Conservation (phyloP, 345 rosid species). For the Clarkia xantiana region DNA sequence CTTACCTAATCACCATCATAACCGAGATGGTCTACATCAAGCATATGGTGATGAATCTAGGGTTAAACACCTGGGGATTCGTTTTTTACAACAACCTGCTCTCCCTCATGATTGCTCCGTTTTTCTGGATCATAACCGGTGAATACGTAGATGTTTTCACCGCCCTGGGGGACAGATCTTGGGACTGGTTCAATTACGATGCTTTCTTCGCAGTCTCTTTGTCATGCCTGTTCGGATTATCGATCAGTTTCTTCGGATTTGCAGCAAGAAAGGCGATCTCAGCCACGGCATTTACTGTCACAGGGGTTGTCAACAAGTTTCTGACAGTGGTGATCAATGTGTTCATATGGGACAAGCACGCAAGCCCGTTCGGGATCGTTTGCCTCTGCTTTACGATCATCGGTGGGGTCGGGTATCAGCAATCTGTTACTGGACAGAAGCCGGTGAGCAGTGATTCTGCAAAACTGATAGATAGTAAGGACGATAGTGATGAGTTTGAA, state of each 20-base stretch:
- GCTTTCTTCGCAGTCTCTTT: slow-evolving; percentile 57
- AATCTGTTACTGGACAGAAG: slow-evolving; percentile 50
- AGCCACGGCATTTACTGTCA: slow-evolving; percentile 92
- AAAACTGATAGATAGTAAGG: slow-evolving; percentile 19
- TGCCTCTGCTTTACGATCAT: slow-evolving; percentile 71
- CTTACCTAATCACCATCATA: slow-evolving; percentile 76
- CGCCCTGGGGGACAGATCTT: slow-evolving; percentile 34
- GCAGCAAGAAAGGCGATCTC: slow-evolving; percentile 87
- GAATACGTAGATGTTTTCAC: slow-evolving; percentile 57
- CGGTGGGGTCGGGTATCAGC: slow-evolving; percentile 94
- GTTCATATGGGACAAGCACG: slow-evolving; percentile 94
- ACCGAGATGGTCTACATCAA: slow-evolving; percentile 97
- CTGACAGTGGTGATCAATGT: slow-evolving; percentile 92
- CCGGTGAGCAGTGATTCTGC: slow-evolving; percentile 25
- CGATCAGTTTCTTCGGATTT: slow-evolving; percentile 89
- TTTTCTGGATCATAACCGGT: slow-evolving; percentile 81
- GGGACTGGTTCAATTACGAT: slow-evolving; percentile 42
- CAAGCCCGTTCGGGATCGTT: slow-evolving; percentile 72
- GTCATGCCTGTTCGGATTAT: slow-evolving; percentile 87
- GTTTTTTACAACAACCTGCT: slow-evolving; percentile 78
- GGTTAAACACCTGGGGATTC: slow-evolving; percentile 94
- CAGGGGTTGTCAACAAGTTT: slow-evolving; percentile 96
- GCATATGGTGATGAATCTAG: slow-evolving; percentile 87
- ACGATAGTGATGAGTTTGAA: slow-evolving; percentile 21
- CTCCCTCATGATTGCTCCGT: slow-evolving; percentile 81